phyloP scores from a whole-genome alignment of 1,284 basidiomycete species.

The Ganoderma lucidum region DNA sequence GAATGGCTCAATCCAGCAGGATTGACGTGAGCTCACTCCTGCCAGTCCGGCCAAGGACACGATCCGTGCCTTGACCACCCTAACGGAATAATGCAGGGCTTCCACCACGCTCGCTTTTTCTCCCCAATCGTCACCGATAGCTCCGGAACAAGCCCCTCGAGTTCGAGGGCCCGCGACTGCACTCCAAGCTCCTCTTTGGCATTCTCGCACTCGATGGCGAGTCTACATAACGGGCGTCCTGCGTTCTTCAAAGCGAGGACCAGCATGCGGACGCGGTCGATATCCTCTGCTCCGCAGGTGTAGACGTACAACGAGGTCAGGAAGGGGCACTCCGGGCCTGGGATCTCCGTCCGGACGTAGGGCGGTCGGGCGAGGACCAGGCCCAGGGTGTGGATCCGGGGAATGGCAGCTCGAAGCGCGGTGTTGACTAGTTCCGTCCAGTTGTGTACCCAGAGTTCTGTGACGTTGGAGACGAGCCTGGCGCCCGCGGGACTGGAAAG shows the following conservation, averaged over 20 bases:
- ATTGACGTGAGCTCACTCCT: background rate
- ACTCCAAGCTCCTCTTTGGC: background rate
- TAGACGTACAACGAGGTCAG: constrained; percentile 3
- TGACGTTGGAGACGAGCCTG: background rate
- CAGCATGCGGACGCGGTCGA: background rate
- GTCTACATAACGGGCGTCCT: background rate
- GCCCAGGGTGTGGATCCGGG: background rate
- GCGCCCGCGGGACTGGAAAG: background rate
- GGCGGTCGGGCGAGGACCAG: constrained; percentile 1
- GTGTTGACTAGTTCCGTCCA: background rate
- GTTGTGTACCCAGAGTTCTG: background rate
- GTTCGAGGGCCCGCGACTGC: background rate
- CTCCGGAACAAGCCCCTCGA: background rate
- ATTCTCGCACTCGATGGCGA: constrained; percentile 1
- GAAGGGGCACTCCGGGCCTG: background rate
- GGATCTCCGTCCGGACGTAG: background rate
- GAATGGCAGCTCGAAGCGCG: background rate
- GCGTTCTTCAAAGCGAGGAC: background rate
- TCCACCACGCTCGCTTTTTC: background rate
- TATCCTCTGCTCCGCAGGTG: background rate
- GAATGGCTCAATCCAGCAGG: background rate
- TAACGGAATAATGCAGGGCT: background rate
- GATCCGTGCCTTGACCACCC: background rate
- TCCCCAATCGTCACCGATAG: background rate
- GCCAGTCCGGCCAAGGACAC: background rate